These are phyloP conservation scores for Russula sp. DNA, from an alignment of 768 basidiomycete genomes.

Conservation along the genomic window DNA sequence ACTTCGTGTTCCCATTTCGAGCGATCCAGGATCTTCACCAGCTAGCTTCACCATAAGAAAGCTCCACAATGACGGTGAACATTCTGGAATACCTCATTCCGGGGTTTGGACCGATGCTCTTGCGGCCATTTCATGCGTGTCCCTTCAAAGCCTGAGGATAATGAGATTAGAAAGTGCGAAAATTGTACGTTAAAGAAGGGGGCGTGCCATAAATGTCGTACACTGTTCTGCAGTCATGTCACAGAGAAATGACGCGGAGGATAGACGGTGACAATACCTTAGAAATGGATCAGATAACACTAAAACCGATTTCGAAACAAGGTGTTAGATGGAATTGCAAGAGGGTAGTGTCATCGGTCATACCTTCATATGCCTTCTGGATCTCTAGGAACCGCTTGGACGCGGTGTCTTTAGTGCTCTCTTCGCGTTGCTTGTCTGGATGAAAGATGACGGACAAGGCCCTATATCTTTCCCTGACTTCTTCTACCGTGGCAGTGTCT, in stretches of 20 bases:
- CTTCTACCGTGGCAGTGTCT: slow-evolving; percentile 50
- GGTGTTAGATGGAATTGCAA: background rate
- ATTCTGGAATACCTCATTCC: slow-evolving; percentile 38
- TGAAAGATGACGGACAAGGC: slow-evolving; percentile 72
- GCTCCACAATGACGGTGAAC: background rate
- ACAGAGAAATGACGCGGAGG: slow-evolving; percentile 22
- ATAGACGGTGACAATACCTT: slow-evolving; percentile 5
- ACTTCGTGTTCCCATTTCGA: slow-evolving; percentile 34
- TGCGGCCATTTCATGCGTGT: slow-evolving; percentile 39
- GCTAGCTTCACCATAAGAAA: slow-evolving; percentile 29
- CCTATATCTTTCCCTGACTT: slow-evolving; percentile 70
- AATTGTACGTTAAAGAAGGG: background rate
- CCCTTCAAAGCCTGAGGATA: slow-evolving; percentile 31
- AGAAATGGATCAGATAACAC: slow-evolving; percentile 22
- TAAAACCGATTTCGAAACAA: slow-evolving; percentile 6
- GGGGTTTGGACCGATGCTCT: slow-evolving; percentile 37
- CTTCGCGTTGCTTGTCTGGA: slow-evolving; percentile 73
- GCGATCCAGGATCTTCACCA: slow-evolving; percentile 38
- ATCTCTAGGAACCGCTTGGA: slow-evolving; percentile 64
- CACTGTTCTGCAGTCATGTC: slow-evolving; percentile 18
- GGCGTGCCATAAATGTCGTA: slow-evolving; percentile 22
- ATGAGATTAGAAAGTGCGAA: background rate
- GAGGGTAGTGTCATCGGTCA: slow-evolving; percentile 9
- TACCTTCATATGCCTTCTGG: slow-evolving; percentile 79
- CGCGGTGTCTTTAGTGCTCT: slow-evolving; percentile 48